These are phyloP conservation scores for Cucurbita ficifolia DNA, from an alignment of 306 rosid species.

Conservation along the genomic window DNA sequence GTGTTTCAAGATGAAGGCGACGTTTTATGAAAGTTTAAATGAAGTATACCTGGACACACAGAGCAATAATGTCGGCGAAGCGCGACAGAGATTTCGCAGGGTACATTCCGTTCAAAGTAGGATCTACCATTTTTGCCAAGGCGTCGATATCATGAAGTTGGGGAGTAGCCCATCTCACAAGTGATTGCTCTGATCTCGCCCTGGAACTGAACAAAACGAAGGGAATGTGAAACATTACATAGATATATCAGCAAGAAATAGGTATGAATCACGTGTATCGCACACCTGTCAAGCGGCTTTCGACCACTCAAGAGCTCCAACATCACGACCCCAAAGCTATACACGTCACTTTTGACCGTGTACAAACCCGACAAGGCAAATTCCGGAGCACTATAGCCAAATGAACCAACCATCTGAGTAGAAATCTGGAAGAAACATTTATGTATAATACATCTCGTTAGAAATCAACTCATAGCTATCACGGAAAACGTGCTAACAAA, in stretches of 20 bases:
- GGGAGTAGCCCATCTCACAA: conserved; percentile 98
- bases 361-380: conserved; percentile 84
- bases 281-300: conserved; percentile 87
- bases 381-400: conserved; percentile 97
- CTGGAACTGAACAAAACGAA: conserved; percentile 42
- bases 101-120: conserved; percentile 80
- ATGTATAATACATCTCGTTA: not conserved
- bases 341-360: conserved; percentile 95
- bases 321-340: conserved; percentile 99
- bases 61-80: conserved; percentile 83
- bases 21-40: no score
- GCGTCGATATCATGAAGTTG: conserved; percentile 97
- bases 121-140: conserved; percentile 94
- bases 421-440: conserved; percentile 49
- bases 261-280: not conserved
- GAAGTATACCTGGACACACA: conserved; percentile 77
- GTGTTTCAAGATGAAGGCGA: no score
- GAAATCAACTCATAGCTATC: not conserved
- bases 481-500: not conserved
- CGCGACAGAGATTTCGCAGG: conserved; percentile 96
- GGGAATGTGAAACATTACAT: conserved; percentile 4
- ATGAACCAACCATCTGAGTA: conserved; percentile 92
- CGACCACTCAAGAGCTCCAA: conserved; percentile 88
- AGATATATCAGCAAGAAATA: not conserved
- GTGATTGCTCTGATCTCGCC: conserved; percentile 79